Conservation (phyloP, 2,329 filamentous ascomycete species). For the Alternaria gansuensis region DNA sequence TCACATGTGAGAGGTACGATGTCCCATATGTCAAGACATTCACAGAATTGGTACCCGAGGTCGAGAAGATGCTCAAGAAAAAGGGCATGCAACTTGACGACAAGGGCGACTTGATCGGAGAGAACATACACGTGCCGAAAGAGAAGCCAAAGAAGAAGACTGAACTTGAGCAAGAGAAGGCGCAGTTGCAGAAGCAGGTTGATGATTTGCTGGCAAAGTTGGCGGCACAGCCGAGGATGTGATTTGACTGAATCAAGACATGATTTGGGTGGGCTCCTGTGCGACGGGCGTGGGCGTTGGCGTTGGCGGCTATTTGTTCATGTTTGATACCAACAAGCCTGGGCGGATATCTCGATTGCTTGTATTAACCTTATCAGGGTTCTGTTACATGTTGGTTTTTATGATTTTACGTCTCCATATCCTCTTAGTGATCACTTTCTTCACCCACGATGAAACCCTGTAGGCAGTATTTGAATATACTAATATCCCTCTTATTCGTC, state of each 20-base stretch:
- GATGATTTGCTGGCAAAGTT: conserved; percentile 14
- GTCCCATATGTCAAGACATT: conserved; percentile 56
- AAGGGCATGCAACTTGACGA: conserved; percentile 40
- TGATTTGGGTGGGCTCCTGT: background rate
- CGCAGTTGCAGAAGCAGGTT: conserved; percentile 9
- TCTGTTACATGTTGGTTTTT: background rate
- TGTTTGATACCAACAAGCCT: background rate
- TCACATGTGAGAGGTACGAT: conserved; percentile 62
- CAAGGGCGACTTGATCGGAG: conserved; percentile 23
- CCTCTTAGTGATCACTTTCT: no score
- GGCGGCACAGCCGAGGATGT: conserved; percentile 4
- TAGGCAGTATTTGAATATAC: background rate
- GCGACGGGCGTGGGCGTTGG: conserved; percentile 2
- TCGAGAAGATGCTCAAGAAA: conserved; percentile 47
- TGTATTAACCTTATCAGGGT: background rate
- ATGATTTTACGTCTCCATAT: background rate
- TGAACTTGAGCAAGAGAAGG: conserved; percentile 16
- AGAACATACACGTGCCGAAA: conserved; percentile 15
- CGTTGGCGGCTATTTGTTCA: background rate
- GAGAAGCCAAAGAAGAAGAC: conserved; percentile 18
- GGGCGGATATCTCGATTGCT: conserved; percentile 3
- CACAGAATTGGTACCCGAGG: conserved; percentile 52
- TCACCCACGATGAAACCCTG: no score
- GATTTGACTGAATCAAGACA: background rate
- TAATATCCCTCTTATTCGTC: background rate